phyloP scores from a whole-genome alignment of 2,329 filamentous ascomycete species.

The Talaromyces islandicus region DNA sequence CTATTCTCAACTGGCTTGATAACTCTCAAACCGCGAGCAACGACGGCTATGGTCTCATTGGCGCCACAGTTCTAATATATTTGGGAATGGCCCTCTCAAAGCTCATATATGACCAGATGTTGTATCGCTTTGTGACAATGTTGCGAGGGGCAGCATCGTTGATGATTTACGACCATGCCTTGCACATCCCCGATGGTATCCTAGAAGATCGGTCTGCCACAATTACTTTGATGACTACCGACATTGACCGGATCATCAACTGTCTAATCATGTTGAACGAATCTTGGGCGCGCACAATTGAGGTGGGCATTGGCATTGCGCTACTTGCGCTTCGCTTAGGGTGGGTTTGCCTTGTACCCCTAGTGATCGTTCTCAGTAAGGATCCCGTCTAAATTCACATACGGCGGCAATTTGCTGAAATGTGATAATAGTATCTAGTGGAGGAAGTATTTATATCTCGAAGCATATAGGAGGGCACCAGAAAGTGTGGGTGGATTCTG shows the following conservation, averaged over 20 bases:
- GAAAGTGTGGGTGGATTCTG: slow-evolving; percentile 35
- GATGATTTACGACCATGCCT: slow-evolving; percentile 3
- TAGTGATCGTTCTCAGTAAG: slow-evolving; percentile 1
- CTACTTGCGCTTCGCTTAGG: slow-evolving; percentile 1
- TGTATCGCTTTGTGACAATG: slow-evolving; percentile 10
- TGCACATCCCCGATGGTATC: neutral
- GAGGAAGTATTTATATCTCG: slow-evolving; percentile 6
- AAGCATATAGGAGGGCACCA: slow-evolving; percentile 17
- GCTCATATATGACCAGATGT: slow-evolving; percentile 1
- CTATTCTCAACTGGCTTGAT: slow-evolving; percentile 8
- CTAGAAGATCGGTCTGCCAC: slow-evolving; percentile 5
- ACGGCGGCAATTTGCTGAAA: neutral
- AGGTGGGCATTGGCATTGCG: slow-evolving; percentile 1
- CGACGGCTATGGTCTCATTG: slow-evolving; percentile 4
- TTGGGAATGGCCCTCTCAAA: slow-evolving; percentile 2
- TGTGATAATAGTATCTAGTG: neutral
- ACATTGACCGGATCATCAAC: slow-evolving; percentile 4
- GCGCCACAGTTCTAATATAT: slow-evolving; percentile 6
- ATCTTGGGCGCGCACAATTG: slow-evolving; percentile 8
- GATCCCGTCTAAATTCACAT: neutral
- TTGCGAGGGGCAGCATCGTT: slow-evolving; percentile 3
- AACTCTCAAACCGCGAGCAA: slow-evolving; percentile 10
- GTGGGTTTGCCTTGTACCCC: slow-evolving; percentile 5
- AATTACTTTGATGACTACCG: slow-evolving; percentile 7
- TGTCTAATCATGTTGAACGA: slow-evolving; percentile 8